These are phyloP conservation scores for Aspergillus eucalypticola DNA, from an alignment of 2,329 filamentous ascomycete genomes.

Conservation along the genomic window DNA sequence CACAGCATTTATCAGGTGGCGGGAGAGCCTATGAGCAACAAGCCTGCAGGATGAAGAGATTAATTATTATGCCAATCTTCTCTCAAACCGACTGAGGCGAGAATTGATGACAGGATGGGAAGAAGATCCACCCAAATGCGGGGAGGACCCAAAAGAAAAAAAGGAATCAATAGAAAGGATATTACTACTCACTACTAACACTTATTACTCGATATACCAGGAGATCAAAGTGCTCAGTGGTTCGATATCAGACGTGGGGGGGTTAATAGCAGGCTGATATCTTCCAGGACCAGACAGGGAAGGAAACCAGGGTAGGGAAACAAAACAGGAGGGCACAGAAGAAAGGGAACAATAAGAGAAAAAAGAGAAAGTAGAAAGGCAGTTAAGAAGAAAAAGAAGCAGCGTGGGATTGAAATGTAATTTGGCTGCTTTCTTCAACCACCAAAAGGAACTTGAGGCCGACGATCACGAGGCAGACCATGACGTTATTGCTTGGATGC, in stretches of 20 bases:
- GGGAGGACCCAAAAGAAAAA: not conserved
- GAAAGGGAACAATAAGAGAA: not conserved
- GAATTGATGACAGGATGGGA: conserved; percentile 1
- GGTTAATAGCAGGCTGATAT: not conserved
- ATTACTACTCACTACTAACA: not conserved
- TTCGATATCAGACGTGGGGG: no score
- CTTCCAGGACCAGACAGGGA: not conserved
- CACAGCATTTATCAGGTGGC: conserved; percentile 8
- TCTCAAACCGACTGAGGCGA: conserved; percentile 3
- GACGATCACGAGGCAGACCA: conserved; percentile 15
- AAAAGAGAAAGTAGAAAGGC: not conserved
- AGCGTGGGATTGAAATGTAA: not conserved
- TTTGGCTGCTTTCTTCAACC: not conserved
- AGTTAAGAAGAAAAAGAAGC: not conserved
- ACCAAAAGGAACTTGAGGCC: not conserved
- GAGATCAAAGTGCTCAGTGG: no score
- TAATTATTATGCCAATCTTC: conserved; percentile 1
- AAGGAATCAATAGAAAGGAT: not conserved
- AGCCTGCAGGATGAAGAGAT: not conserved
- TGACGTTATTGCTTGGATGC: conserved; percentile 12
- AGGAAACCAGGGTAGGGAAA: no score
- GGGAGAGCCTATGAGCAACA: no score
- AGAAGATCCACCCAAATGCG: conserved; percentile 3
- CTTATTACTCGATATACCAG: no score
- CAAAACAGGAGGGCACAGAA: not conserved